Conservation (phyloP, 164 flowering plant species). For the Protea cynaroides region DNA sequence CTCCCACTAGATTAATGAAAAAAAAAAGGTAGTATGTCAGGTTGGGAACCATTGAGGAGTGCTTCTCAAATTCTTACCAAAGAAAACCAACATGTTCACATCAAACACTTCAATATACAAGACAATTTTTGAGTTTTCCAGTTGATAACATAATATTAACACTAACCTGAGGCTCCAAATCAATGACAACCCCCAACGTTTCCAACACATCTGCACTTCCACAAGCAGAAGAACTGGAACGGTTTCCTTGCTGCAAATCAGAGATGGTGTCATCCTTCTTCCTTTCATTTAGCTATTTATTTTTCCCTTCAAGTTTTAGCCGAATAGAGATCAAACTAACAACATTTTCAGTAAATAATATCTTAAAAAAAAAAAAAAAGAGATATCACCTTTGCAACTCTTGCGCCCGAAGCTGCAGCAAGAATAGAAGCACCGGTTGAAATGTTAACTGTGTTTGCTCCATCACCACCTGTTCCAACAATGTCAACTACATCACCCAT, state of each 20-base stretch:
- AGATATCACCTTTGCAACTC: conserved; percentile 75
- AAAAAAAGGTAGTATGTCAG: no score
- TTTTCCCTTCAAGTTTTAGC: background rate
- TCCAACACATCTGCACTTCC: conserved; percentile 98
- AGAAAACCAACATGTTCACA: no score
- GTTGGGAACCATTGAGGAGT: no score
- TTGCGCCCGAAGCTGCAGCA: conserved; percentile 94
- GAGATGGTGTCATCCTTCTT: background rate
- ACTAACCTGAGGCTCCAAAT: conserved; percentile 82
- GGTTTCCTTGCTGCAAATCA: conserved; percentile 79
- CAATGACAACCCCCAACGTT: conserved; percentile 64
- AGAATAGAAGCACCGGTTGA: conserved; percentile 93
- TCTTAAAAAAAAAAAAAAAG: background rate
- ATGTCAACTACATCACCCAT: conserved; percentile 74
- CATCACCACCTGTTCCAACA: conserved; percentile 98
- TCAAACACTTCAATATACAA: no score
- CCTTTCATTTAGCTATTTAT: background rate
- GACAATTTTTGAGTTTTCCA: background rate
- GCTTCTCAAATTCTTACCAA: no score
- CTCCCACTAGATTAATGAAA: no score
- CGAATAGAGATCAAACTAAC: background rate
- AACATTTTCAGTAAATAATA: background rate
- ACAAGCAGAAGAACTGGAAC: conserved; percentile 95
- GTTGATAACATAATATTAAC: background rate
- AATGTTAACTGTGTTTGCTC: conserved; percentile 92